Evolutionary conservation across 169 alveolate genomes (phyloP).

Genomic region (Perkinsus marinus): DNA sequence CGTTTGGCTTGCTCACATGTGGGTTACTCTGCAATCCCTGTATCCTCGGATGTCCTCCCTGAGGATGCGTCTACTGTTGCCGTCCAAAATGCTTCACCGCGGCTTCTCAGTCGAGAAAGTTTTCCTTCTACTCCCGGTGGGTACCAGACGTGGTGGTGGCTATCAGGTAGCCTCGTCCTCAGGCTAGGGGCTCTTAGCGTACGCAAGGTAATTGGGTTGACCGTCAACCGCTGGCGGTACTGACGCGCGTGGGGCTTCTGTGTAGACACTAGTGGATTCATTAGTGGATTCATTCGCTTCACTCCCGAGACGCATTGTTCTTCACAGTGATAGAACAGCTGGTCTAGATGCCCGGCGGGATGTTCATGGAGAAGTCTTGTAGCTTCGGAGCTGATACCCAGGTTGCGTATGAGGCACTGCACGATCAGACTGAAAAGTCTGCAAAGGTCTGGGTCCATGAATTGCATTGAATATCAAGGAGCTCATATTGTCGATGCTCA

Average conservation of each 20-base stretch:
- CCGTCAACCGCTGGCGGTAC: too few species aligned
- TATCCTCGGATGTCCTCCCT: not conserved
- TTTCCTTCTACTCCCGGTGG: conserved; percentile 41
- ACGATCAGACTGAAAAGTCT: conserved; percentile 52
- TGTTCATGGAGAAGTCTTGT: conserved; percentile 54
- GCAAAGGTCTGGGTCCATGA: not conserved
- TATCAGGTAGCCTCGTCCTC: conserved; percentile 41
- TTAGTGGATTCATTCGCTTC: conserved; percentile 9
- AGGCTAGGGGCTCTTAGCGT: conserved; percentile 82
- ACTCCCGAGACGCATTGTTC: conserved; percentile 52
- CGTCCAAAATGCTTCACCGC: conserved; percentile 54
- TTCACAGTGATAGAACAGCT: conserved; percentile 71
- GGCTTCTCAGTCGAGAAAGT: conserved; percentile 77
- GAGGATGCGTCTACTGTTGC: not conserved
- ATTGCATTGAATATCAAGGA: not conserved
- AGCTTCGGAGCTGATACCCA: conserved; percentile 65
- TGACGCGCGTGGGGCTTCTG: not conserved
- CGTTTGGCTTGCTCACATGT: conserved; percentile 4
- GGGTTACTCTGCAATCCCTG: not conserved
- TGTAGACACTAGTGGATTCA: not conserved
- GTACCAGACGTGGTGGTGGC: not conserved
- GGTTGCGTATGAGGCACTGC: conserved; percentile 56
- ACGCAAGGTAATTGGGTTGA: conserved; percentile 37
- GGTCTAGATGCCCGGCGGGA: conserved; percentile 78
- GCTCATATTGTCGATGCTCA: not conserved